Evolutionary conservation across 441 rosid genomes (phyloP), one percentile per base, ranked within the genome.

Genomic region (Gossypium lobatum): DNA sequence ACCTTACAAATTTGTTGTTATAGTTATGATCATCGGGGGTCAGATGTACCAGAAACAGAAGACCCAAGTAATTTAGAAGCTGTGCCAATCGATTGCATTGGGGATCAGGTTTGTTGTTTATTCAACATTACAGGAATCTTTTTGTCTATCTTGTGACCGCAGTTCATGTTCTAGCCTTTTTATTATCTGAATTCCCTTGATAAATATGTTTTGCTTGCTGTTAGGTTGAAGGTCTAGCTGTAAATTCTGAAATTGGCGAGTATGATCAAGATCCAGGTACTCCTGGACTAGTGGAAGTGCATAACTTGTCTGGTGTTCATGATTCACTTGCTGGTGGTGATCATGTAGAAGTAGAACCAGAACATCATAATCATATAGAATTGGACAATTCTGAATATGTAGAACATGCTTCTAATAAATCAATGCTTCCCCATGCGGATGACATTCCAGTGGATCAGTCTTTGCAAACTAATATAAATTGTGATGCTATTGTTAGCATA

Each of bases 221-320:
- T 63, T 88, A 93, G 97, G 78, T 78, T 77, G 90, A 81, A 75
- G 85, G 71, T 80, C 73, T 64, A 61, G 78, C 65, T 63, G 75
- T 78, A 78, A 71, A 77, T 82, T 82, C 87, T 80, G 94, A 89
- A 77, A 73, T 71, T 53, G 10, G 71, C 4, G 98, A 87, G 80
- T 89, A 84, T 83, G 97, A 95, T 34, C 93, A 92, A 81, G 98
- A 97, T 77, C 97, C 97, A 73, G 86, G 87, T 68, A 91, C 96
- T 74, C 99, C 99, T 76, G 93, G 93, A 72, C 75, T 92, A 77
- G 84, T 82, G 75, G 89, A 88, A 83, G 94, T 86, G 83, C 89
- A 91, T 77, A 89, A 89, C 74, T 64, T 78, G 75, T 86, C 91
- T 45, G 82, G 79, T 82, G 88, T 84, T 78, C 86, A 92, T 81